Evolutionary conservation across 257 asterid genomes (phyloP), one percentile per base, ranked within the genome.

Genomic region (Galeopsis tetrahit): DNA sequence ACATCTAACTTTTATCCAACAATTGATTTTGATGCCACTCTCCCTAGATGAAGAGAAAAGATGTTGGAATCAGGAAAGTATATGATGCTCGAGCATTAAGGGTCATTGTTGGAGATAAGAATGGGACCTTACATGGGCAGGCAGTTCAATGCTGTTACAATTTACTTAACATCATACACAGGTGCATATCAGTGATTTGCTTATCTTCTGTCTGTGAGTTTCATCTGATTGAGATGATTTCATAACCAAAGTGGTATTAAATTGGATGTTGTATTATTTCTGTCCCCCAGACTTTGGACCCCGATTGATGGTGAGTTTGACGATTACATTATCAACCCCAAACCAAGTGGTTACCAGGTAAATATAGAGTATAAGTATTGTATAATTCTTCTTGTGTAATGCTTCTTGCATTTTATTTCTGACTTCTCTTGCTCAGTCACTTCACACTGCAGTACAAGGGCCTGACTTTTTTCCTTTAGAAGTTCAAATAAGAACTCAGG

Each of bases 341-440:
- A 94, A 87, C 93, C 88, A 68, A 94, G 98, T 82, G 98, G 98
- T 82, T 94, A 94, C 95, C 98, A 94, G 96, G 98, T 94, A 69
- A 66, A 51, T 6, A 46, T 62, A 0, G 68, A 40, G 34, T 55
- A 48, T 17, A 53, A 32, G 6, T 68, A 33, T 33, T 49, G 17
- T 2, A 2, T 32, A 7, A 2, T 58, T 32, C 36, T 40, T 68
- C 7, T 51, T 33, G 52, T 46, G 34, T 7, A 36, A 33, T 44
- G 56, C 35, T 57, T 69, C 61, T 35, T 63, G 63, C 53, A 56
- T 61, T 57, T 40, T 68, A 60, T 75, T 71, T 83, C 70, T 79
- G 78, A 71, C 53, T 71, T 75, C 75, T 68, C 67, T 62, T 76
- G 71, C 48, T 67, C 86, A 89, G 97, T 94, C 98, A 56, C 88